Base-by-base conservation (phyloP, 192 early-diverging fungal genomes). In the Coemansia sp. region DNA sequence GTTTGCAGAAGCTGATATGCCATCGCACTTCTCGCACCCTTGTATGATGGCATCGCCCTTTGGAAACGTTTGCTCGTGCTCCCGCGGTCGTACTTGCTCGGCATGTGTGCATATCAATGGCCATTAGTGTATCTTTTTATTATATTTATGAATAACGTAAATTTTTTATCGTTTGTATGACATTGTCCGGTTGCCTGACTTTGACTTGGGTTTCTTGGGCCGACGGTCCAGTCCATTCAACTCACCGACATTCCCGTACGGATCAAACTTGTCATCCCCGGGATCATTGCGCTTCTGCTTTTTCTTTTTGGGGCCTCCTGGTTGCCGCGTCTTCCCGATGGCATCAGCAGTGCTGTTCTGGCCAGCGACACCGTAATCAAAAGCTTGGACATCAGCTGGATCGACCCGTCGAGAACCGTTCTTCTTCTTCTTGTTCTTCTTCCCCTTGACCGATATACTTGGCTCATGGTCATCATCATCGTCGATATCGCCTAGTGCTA, bases 1-100 rank as follows among this genome's bases (percentile, higher is more conserved):
- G 45, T 79, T 79, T 65, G 47, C 66, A 0, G 75, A 79, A 57
- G 38, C 61, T 20, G 70, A 66, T 17, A 79, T 79, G 66, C 75
- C 75, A 0, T 55, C 59, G 15, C 62, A 69, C 20, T 72, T 79
- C 42, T 38, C 59, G 20, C 58, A 54, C 13, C 75, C 75, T 2
- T 68, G 67, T 23, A 47, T 79, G 67, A 65, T 79, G 75, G 22
- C 54, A 33, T 72, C 75, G 45, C 75, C 75, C 5, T 79, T 72
- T 22, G 60, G 60, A 13, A 60, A 59, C 53, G 52, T 55, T 2
- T 72, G 66, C 50, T n/a, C 38, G 0, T 79, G 75, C 61, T 30
- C 56, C 17, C 52, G 58, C 22, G 23, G 30, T 38, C 25, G 22
- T 15, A 33, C 56, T 14, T 74, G 72, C 53, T 20, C 65, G 0